Percentiles rank a stretch among this genome's conserved stretches.
Conservation (phyloP, 164 flowering plant genomes). For the Saururus chinensis region DNA sequence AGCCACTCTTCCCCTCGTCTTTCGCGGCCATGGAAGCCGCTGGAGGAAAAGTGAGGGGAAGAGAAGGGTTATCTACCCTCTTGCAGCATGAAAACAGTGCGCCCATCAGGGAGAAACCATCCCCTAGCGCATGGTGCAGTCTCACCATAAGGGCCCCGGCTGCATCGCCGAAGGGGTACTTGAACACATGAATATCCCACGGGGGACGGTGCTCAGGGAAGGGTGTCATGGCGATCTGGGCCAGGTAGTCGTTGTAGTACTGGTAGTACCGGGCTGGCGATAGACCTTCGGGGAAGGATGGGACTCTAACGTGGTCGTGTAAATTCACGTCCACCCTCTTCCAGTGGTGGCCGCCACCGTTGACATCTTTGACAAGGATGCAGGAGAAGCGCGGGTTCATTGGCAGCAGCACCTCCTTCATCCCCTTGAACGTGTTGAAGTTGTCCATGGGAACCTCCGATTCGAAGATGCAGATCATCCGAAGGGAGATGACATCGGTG, state of each 20-base stretch:
- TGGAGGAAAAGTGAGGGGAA: constrained; percentile 42
- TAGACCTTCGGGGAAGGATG: constrained; percentile 23
- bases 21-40: not conserved
- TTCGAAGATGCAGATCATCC: constrained; percentile 4
- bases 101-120: constrained; percentile 63
- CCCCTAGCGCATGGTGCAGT: constrained; percentile 64
- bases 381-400: constrained; percentile 8
- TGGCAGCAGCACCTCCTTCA: constrained; percentile 4
- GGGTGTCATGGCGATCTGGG: constrained; percentile 25
- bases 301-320: constrained; percentile 35
- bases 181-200: constrained; percentile 52
- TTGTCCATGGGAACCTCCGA: constrained; percentile 4
- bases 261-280: constrained; percentile 24
- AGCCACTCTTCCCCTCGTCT: not conserved
- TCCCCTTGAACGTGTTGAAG: not conserved
- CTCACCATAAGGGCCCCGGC: constrained; percentile 35
- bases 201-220: constrained; percentile 33
- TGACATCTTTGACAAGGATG: constrained; percentile 18
- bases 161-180: constrained; percentile 47
- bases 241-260: constrained; percentile 23
- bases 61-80: constrained; percentile 45
- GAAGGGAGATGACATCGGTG: constrained; percentile 5
- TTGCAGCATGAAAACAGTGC: constrained; percentile 42
- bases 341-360: constrained; percentile 13
- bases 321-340: constrained; percentile 28